Evolutionary conservation across 441 rosid genomes (phyloP).

Genomic region (Erodium trifolium): DNA sequence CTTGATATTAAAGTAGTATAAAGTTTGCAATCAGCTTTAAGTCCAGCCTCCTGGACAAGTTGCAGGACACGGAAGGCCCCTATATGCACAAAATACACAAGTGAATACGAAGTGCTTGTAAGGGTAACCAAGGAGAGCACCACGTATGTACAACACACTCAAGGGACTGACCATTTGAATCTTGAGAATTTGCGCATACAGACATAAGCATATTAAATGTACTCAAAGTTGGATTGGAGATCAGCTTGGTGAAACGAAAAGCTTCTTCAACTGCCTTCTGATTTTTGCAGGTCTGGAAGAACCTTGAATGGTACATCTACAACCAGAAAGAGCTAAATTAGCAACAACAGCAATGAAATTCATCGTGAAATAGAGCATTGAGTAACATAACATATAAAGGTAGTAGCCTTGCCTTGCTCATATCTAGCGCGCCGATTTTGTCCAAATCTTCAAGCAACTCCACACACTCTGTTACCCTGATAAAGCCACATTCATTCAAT

Average conservation of each 20-base stretch:
- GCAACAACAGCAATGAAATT: conserved; percentile 1
- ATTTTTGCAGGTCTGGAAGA: conserved; percentile 65
- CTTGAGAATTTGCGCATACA: conserved; percentile 71
- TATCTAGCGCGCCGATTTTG: conserved; percentile 49
- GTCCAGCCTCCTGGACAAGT: conserved; percentile 58
- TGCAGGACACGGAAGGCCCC: conserved; percentile 69
- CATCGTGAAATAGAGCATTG: not conserved
- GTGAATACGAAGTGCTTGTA: conserved; percentile 1
- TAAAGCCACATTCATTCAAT: conserved; percentile 16
- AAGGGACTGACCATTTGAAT: conserved; percentile 49
- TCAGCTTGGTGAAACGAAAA: conserved; percentile 69
- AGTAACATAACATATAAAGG: conserved; percentile 8
- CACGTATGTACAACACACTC: not conserved
- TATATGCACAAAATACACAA: conserved; percentile 24
- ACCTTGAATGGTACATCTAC: conserved; percentile 80
- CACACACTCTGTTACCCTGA: conserved; percentile 60
- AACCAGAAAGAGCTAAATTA: conserved; percentile 17
- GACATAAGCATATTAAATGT: conserved; percentile 94
- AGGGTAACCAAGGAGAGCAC: not conserved
- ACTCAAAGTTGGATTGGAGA: conserved; percentile 75
- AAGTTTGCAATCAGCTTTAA: conserved; percentile 77
- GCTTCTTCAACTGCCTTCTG: conserved; percentile 69
- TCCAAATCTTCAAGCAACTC: conserved; percentile 72
- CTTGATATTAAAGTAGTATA: conserved; percentile 86
- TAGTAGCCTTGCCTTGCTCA: conserved; percentile 51